Conservation (phyloP, 2,329 filamentous ascomycete genomes). For the Calonectria henricotiae region DNA sequence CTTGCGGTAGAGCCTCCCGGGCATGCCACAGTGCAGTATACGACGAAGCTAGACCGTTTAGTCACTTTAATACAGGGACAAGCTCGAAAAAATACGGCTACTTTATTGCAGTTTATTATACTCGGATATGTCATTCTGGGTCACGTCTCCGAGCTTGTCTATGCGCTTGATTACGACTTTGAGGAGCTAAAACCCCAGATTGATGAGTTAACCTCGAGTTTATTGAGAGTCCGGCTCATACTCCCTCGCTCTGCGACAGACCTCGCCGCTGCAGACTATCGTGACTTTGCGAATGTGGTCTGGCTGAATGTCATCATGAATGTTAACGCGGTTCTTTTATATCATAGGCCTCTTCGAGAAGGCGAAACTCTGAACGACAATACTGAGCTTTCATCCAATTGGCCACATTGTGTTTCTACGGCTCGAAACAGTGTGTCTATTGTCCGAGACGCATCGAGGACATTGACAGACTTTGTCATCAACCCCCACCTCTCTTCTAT, state of each 20-base stretch:
- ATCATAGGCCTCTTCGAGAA: conserved; percentile 43
- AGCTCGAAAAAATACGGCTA: conserved; percentile 30
- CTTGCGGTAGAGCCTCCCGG: not conserved
- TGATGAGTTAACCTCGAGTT: conserved; percentile 40
- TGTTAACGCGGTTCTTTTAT: conserved; percentile 44
- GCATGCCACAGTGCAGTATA: conserved; percentile 22
- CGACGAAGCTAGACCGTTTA: conserved; percentile 39
- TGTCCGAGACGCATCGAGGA: conserved; percentile 44
- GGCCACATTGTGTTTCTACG: conserved; percentile 49
- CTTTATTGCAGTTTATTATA: conserved; percentile 46
- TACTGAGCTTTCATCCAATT: conserved; percentile 41
- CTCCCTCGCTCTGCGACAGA: conserved; percentile 47
- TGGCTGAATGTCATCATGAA: conserved; percentile 47
- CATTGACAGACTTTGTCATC: conserved; percentile 36
- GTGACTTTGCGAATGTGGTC: conserved; percentile 41
- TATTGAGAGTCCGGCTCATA: conserved; percentile 46
- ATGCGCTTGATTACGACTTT: conserved; percentile 36
- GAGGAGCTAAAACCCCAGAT: conserved; percentile 30
- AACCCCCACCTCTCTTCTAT: conserved; percentile 44
- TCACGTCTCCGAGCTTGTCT: conserved; percentile 44
- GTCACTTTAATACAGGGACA: conserved; percentile 41
- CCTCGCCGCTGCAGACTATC: conserved; percentile 41
- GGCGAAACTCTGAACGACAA: conserved; percentile 27
- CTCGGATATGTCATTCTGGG: conserved; percentile 47
- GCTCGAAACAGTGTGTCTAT: conserved; percentile 41